phyloP scores from a whole-genome alignment of 75 land plant species.

The Selaginella tamariscina region DNA sequence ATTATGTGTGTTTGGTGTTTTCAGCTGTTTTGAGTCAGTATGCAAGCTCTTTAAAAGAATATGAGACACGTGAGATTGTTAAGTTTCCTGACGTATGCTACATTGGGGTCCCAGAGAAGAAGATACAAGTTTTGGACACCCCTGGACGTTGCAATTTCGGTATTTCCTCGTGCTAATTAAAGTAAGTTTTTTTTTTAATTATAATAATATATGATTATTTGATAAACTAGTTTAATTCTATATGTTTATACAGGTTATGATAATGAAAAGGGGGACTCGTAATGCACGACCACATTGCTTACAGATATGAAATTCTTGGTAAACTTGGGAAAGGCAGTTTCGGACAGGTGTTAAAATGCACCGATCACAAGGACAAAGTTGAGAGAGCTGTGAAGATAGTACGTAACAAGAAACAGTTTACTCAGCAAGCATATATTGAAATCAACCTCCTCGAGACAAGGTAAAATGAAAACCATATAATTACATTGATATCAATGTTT shows the following conservation, averaged over 20 bases:
- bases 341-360: slow-evolving; percentile 31
- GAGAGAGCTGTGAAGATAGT: slow-evolving; percentile 29
- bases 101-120: slow-evolving; percentile 18
- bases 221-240: neutral
- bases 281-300: slow-evolving; percentile 27
- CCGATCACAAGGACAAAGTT: slow-evolving; percentile 29
- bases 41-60: slow-evolving; percentile 17
- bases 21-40: slow-evolving; percentile 23
- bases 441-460: slow-evolving; percentile 30
- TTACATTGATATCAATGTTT: too few relatives aligned
- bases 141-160: slow-evolving; percentile 26
- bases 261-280: slow-evolving; percentile 31
- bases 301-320: slow-evolving; percentile 29
- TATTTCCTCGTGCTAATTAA: too few relatives aligned
- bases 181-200: too few relatives aligned
- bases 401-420: slow-evolving; percentile 29
- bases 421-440: slow-evolving; percentile 30
- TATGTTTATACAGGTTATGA: slow-evolving; percentile 21
- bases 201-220: too few relatives aligned
- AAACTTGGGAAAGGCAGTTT: slow-evolving; percentile 32
- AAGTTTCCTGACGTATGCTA: slow-evolving; percentile 24
- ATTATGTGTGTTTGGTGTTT: neutral
- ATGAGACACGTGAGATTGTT: slow-evolving; percentile 22
- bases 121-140: slow-evolving; percentile 19
- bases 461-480: slow-evolving; percentile 13